These are phyloP conservation scores for Phytophthora kernoviae DNA, from an alignment of 352 stramenopile genomes.

Conservation along the genomic window DNA sequence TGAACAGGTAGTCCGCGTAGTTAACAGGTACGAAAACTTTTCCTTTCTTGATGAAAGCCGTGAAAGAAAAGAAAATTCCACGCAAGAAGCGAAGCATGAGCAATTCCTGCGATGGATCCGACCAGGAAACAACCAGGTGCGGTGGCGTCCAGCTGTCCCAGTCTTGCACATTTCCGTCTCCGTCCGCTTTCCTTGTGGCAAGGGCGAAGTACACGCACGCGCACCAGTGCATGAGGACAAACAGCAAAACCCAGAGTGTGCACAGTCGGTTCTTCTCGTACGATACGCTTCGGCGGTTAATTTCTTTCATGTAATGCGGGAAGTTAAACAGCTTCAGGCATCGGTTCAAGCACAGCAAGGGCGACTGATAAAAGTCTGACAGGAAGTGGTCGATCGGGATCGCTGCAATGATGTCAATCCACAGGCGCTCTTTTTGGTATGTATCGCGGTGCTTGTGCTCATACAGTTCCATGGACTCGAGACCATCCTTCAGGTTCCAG, in stretches of 20 bases:
- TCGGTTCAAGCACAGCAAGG: constrained; percentile 46
- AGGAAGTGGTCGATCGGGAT: constrained; percentile 65
- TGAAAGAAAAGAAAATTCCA: constrained; percentile 53
- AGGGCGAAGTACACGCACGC: constrained; percentile 52
- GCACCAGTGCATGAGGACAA: constrained; percentile 60
- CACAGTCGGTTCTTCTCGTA: constrained; percentile 56
- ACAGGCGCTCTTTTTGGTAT: constrained; percentile 44
- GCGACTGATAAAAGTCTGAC: constrained; percentile 46
- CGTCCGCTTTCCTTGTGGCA: not conserved
- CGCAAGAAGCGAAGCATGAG: constrained; percentile 43
- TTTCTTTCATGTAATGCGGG: constrained; percentile 53
- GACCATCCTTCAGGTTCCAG: constrained; percentile 55
- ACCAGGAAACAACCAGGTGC: constrained; percentile 5
- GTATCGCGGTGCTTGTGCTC: constrained; percentile 41
- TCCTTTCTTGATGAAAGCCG: constrained; percentile 52
- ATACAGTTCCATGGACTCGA: constrained; percentile 56
- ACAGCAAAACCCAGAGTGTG: constrained; percentile 46
- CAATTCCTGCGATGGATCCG: constrained; percentile 3
- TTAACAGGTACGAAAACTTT: constrained; percentile 37
- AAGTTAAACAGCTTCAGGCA: constrained; percentile 63
- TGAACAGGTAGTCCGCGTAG: constrained; percentile 41
- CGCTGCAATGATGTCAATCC: constrained; percentile 46
- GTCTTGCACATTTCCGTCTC: not conserved
- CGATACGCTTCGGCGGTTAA: constrained; percentile 51
- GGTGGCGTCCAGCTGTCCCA: constrained; percentile 56